Evolutionary conservation across 352 stramenopile genomes (phyloP), one percentile per base, ranked within the genome.

Genomic region (Phytopythium oedochilum): DNA sequence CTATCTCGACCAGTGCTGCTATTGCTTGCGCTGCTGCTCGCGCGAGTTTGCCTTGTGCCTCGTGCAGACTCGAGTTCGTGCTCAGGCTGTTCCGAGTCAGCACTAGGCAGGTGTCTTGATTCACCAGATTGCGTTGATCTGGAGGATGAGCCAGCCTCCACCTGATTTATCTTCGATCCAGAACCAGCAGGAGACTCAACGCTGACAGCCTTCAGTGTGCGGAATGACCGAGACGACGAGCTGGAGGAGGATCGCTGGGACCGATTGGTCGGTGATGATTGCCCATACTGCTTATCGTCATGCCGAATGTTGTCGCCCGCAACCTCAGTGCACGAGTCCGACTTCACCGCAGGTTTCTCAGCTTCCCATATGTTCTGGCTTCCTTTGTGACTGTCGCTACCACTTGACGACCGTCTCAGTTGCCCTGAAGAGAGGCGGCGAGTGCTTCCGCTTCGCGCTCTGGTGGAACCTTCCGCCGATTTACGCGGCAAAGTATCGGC

Each of bases 21-120:
- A 17, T 10, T 39, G 23, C 35, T 53, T 5, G 11, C 26, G 22
- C 35, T 46, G 22, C 34, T 44, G 20, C 9, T 17, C 2, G 35
- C 25, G 3, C 17, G 36, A 20, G 23, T 38, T 18, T 26, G 12
- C 18, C 32, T 44, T n/a, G 35, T 25, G 34, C 17, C 32, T 10
- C n/a, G n/a, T 1, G 49, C 22, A 32, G 32, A 36, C 36, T 79
- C 70, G 17, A 78, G 65, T 58, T 83, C 73, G 42, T 68, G 73
- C 39, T 83, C 73, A 1, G 73, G 73, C 34, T 83, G 70, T 6
- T 75, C 60, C 2, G 55, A 45, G 17, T 71, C 35, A 0, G 32
- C 34, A 31, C 44, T 39, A 10, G 58, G n/a, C 11, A 23, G 15
- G 14, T 23, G 8, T 2, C 0, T 7, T 18, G 42, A 32, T 17